A percentile compares a stretch with the other conserved stretches of the same genome.
Evolutionary conservation across 768 basidiomycete species (phyloP).

Genomic region (Boletus patriciae): DNA sequence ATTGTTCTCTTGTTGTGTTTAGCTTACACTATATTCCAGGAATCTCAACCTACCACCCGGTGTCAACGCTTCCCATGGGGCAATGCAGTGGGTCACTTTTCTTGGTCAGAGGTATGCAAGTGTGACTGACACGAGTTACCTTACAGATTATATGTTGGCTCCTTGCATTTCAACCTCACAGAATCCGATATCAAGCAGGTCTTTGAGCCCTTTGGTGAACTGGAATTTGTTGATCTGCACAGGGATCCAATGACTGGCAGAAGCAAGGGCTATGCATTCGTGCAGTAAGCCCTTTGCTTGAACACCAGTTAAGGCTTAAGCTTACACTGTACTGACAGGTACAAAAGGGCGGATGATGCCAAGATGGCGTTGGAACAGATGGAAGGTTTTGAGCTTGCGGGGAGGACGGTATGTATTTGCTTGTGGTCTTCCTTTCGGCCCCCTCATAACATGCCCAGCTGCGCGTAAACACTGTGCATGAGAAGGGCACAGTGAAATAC

Average conservation of each 20-base stretch:
- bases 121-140: constrained; percentile 9
- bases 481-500: constrained; percentile 78
- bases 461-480: constrained; percentile 89
- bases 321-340: constrained; percentile 46
- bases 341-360: constrained; percentile 89
- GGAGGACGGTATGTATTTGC: constrained; percentile 66
- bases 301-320: background rate
- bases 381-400: constrained; percentile 98
- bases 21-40: constrained; percentile 37
- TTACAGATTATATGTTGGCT: constrained; percentile 90
- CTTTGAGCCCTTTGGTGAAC: constrained; percentile 97
- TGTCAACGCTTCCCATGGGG: constrained; percentile 74
- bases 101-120: constrained; percentile 15
- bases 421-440: constrained; percentile 13
- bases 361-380: constrained; percentile 97
- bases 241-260: constrained; percentile 91
- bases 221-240: constrained; percentile 98
- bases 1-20: constrained; percentile 2
- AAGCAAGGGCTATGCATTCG: constrained; percentile 97
- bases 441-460: constrained; percentile 45
- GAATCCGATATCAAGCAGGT: constrained; percentile 98
- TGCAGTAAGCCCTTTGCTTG: constrained; percentile 65
- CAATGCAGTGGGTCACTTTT: constrained; percentile 71
- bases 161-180: constrained; percentile 94
- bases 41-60: constrained; percentile 84